Percentiles rank a stretch among this genome's conserved stretches.
These are phyloP conservation scores for Coriolopsis trogii DNA, from an alignment of 1,284 basidiomycete genomes.

Conservation along the genomic window DNA sequence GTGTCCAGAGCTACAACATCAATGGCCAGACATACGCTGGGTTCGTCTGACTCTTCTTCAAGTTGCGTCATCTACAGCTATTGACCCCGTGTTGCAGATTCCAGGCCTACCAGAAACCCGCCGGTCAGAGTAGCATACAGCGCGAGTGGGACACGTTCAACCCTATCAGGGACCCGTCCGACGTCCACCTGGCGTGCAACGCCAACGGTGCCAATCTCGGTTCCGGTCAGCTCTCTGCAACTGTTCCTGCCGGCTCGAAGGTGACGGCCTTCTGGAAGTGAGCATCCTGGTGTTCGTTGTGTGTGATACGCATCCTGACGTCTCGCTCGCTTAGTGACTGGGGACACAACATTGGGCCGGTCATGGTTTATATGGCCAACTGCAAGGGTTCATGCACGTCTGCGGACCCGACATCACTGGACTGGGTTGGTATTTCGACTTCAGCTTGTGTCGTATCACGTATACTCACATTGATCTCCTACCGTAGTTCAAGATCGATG, in stretches of 20 bases:
- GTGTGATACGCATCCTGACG: no score
- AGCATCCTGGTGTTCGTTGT: no score
- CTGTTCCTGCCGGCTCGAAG: conserved; percentile 43
- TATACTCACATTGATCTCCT: background rate
- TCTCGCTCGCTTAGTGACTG: conserved; percentile 25
- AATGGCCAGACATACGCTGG: conserved; percentile 36
- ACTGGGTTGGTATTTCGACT: conserved; percentile 30
- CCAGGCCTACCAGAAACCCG: conserved; percentile 41
- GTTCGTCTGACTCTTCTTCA: conserved; percentile 28
- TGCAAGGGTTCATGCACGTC: conserved; percentile 39
- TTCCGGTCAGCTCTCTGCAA: conserved; percentile 38
- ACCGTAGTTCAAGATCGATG: conserved; percentile 43
- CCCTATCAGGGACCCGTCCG: conserved; percentile 40
- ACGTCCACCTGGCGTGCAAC: conserved; percentile 38
- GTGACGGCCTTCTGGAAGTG: conserved; percentile 47
- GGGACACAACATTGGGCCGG: conserved; percentile 37
- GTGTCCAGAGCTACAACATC: conserved; percentile 40
- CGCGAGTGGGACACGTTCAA: conserved; percentile 36
- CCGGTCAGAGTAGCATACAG: conserved; percentile 42
- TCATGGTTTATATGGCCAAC: conserved; percentile 42
- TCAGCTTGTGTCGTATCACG: background rate
- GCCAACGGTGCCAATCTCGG: conserved; percentile 38
- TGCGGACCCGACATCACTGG: conserved; percentile 36
- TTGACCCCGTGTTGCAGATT: conserved; percentile 16
- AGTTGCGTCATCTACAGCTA: no score